A percentile compares a stretch with the other conserved stretches of the same genome.
phyloP scores from a whole-genome alignment of 345 rosid species.

The Psidium guajava region DNA sequence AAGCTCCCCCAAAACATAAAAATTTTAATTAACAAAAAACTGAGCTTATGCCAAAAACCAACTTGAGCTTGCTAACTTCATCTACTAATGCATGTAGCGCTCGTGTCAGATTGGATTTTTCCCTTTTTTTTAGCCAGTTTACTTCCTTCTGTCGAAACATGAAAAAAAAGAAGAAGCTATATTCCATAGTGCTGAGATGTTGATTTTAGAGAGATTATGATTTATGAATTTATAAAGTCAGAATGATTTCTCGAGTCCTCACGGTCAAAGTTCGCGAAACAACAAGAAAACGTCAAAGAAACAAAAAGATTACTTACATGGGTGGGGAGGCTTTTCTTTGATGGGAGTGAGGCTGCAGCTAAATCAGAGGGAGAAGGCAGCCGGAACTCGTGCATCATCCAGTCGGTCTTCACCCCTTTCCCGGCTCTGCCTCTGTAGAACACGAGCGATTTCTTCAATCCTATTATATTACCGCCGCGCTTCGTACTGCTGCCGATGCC shows the following conservation, averaged over 20 bases:
- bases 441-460: slow-evolving; percentile 85
- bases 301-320: slow-evolving; percentile 22
- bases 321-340: slow-evolving; percentile 43
- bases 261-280: neutral
- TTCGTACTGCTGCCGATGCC: neutral
- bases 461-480: slow-evolving; percentile 44
- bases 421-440: slow-evolving; percentile 89
- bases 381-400: slow-evolving; percentile 99
- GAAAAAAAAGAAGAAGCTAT: neutral
- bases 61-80: neutral
- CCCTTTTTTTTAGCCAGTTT: neutral
- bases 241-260: neutral
- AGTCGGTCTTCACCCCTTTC: slow-evolving; percentile 83
- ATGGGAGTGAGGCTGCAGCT: slow-evolving; percentile 26
- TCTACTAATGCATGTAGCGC: neutral
- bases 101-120: neutral
- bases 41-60: neutral
- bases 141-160: neutral
- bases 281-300: neutral
- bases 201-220: no score
- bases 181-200: neutral
- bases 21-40: neutral
- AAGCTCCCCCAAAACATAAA: neutral
- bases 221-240: no score
- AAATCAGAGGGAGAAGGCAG: slow-evolving; percentile 55